Evolutionary conservation across 108 stramenopile genomes (phyloP), one percentile per base, ranked within the genome.

Genomic region (Cyclotella baltica): DNA sequence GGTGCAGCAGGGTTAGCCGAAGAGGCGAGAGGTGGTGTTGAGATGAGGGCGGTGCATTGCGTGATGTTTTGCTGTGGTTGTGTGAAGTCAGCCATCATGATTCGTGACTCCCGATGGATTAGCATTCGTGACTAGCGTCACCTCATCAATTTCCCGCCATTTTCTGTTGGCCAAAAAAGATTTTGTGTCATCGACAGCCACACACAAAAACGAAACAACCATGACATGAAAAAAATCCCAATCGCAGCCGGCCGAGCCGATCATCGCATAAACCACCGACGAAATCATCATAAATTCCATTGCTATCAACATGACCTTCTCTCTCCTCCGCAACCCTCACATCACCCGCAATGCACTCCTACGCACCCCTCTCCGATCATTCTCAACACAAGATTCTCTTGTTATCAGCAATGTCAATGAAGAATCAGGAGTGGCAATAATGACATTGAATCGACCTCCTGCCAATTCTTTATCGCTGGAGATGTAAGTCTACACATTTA

Each of bases 401-500:
- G 90, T 93, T 18, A 20, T 67, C 35, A 86, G 76, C 25, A 75
- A 58, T 33, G 59, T 87, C 29, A 50, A 92, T 59, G 87, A 83
- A 34, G 76, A 83, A 23, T 63, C 68, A 11, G 71, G 81, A 3
- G 76, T 96, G 0, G 91, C 91, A 6, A 81, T 82, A 6, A 43
- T 96, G 29, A 80, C 86, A 8, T 85, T 96, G 88, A 87, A 93
- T 84, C 80, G 88, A 4, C 79, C 86, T 35, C 96, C 96, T 1
- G 96, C 92, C 20, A 96, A 96, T 72, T 88, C 93, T 5, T 77
- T 96, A 10, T 90, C 90, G 10, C 40, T 92, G 80, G 92, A 95
- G 76, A 84, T 94, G 89, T 89, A 72, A 85, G 89, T 75, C 19
- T 43, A 36, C 8, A 31, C n/a, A 23, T 30, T 19, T n/a, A n/a